phyloP scores from a whole-genome alignment of 306 rosid genomes.

The Rubus idaeus region DNA sequence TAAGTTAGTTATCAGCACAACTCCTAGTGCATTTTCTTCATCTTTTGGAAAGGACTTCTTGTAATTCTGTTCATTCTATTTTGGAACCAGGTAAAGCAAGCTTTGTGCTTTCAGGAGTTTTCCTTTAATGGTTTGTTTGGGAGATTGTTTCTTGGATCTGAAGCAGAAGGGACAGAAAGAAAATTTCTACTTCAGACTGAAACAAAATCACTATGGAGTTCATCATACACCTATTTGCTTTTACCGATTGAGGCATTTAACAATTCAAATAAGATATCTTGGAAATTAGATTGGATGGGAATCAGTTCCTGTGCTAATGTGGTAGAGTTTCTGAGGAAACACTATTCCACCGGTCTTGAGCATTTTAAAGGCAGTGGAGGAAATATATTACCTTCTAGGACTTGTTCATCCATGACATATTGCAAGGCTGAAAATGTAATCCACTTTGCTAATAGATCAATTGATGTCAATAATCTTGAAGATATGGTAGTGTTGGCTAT shows the following conservation, averaged over 20 bases:
- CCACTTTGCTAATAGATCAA: constrained; percentile 56
- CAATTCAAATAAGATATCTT: constrained; percentile 31
- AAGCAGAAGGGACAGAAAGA: constrained; percentile 33
- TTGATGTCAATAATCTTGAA: constrained; percentile 35
- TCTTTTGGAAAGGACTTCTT: constrained; percentile 20
- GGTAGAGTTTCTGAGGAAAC: constrained; percentile 50
- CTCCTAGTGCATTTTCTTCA: constrained; percentile 2
- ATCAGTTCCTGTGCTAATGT: constrained; percentile 59
- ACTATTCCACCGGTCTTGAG: constrained; percentile 29
- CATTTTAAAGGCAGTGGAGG: constrained; percentile 22
- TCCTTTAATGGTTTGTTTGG: constrained; percentile 83
- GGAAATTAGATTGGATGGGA: constrained; percentile 70
- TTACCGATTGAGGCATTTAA: constrained; percentile 54
- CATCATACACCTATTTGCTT: constrained; percentile 59
- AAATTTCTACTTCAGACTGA: constrained; percentile 63
- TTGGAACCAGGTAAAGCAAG: constrained; percentile 55
- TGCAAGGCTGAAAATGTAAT: constrained; percentile 30
- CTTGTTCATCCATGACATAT: constrained; percentile 34
- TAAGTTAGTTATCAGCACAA: constrained; percentile 16
- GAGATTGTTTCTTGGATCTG: constrained; percentile 47
- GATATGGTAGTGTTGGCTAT: constrained; percentile 65
- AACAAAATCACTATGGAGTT: constrained; percentile 52
- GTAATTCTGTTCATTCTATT: constrained; percentile 23
- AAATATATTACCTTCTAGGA: constrained; percentile 25
- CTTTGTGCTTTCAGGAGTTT: constrained; percentile 79